Percentiles rank a stretch among this genome's conserved stretches.
phyloP scores from a whole-genome alignment of 805 yeast genomes.

The Metschnikowia gelsemii region DNA sequence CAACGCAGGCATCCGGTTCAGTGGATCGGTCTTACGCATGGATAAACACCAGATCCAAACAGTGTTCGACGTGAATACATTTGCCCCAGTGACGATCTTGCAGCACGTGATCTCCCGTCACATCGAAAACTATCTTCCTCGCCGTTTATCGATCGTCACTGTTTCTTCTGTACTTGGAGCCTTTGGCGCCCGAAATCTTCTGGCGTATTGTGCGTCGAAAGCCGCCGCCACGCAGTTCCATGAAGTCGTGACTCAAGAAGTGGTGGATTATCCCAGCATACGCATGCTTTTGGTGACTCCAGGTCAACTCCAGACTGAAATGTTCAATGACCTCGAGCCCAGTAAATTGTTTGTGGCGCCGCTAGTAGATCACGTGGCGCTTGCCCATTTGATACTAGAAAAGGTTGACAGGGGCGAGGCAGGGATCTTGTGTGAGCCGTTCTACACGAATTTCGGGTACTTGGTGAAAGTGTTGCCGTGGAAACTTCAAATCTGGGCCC shows the following conservation, averaged over 20 bases:
- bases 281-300: slow-evolving; percentile 44
- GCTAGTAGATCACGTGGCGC: slow-evolving; percentile 34
- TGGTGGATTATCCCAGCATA: slow-evolving; percentile 24
- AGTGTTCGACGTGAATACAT: slow-evolving; percentile 32
- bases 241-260: slow-evolving; percentile 46
- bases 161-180: slow-evolving; percentile 49
- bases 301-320: slow-evolving; percentile 49
- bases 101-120: slow-evolving; percentile 25
- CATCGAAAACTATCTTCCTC: slow-evolving; percentile 7
- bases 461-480: slow-evolving; percentile 43
- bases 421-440: slow-evolving; percentile 47
- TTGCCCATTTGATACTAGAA: slow-evolving; percentile 37
- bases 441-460: slow-evolving; percentile 49
- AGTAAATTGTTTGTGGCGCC: slow-evolving; percentile 49
- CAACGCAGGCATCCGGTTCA: slow-evolving; percentile 51
- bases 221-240: slow-evolving; percentile 45
- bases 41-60: slow-evolving; percentile 22
- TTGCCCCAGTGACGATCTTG: slow-evolving; percentile 31
- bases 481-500: slow-evolving; percentile 33
- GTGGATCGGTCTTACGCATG: slow-evolving; percentile 28
- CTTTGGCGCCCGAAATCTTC: slow-evolving; percentile 48
- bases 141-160: slow-evolving; percentile 37
- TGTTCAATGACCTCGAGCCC: slow-evolving; percentile 49
- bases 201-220: slow-evolving; percentile 50
- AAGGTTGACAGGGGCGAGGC: slow-evolving; percentile 36